phyloP scores from a whole-genome alignment of 768 basidiomycete genomes.

The Hemileccinum rubropunctum region DNA sequence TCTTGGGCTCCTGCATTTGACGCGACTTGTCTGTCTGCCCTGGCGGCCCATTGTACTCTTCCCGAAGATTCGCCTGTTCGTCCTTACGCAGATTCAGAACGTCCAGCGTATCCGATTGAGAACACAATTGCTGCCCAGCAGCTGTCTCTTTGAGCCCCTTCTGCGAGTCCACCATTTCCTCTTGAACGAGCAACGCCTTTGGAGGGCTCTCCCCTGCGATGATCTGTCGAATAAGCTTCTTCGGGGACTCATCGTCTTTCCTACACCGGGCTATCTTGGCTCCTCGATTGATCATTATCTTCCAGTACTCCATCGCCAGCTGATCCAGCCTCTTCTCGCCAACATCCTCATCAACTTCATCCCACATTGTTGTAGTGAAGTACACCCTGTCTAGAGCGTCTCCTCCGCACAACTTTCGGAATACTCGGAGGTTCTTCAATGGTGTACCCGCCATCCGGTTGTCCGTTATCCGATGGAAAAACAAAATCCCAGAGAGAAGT shows the following conservation, averaged over 20 bases:
- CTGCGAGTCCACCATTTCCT: constrained; percentile 6
- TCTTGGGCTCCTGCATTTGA: constrained; percentile 11
- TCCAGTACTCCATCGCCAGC: constrained; percentile 8
- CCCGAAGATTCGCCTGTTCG: no score
- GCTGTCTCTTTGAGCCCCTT: constrained; percentile 9
- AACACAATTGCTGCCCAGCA: constrained; percentile 7
- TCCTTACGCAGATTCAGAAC: no score
- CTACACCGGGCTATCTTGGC: no score
- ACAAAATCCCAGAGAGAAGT: constrained; percentile 35
- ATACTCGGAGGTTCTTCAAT: constrained; percentile 33
- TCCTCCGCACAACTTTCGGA: constrained; percentile 27
- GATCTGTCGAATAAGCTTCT: constrained; percentile 4
- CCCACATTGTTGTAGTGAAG: constrained; percentile 42
- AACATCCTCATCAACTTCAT: constrained; percentile 19
- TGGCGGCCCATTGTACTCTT: no score
- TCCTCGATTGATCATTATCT: neutral
- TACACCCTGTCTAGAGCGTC: constrained; percentile 27
- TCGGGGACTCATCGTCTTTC: neutral
- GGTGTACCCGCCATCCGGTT: constrained; percentile 34
- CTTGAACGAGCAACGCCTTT: neutral
- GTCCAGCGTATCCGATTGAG: constrained; percentile 11
- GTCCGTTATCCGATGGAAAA: constrained; percentile 40
- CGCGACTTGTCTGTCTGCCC: neutral
- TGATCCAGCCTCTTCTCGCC: constrained; percentile 18
- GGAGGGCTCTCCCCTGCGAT: neutral